Evolutionary conservation across 2,329 filamentous ascomycete species (phyloP), one percentile per base, ranked within the genome.

Genomic region (Rhinocladiella similis): DNA sequence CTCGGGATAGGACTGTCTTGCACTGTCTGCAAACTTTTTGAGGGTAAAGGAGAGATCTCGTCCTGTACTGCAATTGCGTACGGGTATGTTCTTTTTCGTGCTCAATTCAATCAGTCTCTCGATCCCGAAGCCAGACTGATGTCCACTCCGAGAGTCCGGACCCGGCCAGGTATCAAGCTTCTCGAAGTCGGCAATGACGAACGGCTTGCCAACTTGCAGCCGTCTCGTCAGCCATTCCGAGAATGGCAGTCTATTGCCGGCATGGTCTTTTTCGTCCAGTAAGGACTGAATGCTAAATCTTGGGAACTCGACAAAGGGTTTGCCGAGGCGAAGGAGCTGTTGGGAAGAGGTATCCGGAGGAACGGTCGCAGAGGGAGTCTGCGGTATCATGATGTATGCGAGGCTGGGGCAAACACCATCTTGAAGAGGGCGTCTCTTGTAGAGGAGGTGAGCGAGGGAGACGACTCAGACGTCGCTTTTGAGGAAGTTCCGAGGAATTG

Each of bases 131-230:
- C 64, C 59, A 3, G 59, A 54, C n/a, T 56, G 54, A 42, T 36
- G n/a, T 14, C 56, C 58, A 47, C 56, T 47, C n/a, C 39, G 47
- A 49, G 55, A 47, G 42, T 55, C 55, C 6, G 58, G 42, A 10
- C 33, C 35, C 35, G 67, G 61, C 69, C 70, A 72, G 29, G 63
- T 53, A 18, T 64, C 63, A n/a, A 67, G 54, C 42, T 65, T 67
- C 19, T 69, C 63, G 47, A 73, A 71, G 14, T 71, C 69, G 22
- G 66, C 66, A 38, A 72, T 68, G 29, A 72, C 65, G 57, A 72
- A 72, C 5, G 70, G 70, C 33, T 66, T 66, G 12, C 70, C 70
- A 20, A 67, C 57, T 18, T 66, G 65, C 4, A 72, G 59, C 20
- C 65, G 68, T 48, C 54, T 59, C 22, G 68, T 67, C 22, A 72